These are phyloP conservation scores for Cladophialophora immunda DNA, from an alignment of 2,329 filamentous ascomycete species.

Conservation along the genomic window DNA sequence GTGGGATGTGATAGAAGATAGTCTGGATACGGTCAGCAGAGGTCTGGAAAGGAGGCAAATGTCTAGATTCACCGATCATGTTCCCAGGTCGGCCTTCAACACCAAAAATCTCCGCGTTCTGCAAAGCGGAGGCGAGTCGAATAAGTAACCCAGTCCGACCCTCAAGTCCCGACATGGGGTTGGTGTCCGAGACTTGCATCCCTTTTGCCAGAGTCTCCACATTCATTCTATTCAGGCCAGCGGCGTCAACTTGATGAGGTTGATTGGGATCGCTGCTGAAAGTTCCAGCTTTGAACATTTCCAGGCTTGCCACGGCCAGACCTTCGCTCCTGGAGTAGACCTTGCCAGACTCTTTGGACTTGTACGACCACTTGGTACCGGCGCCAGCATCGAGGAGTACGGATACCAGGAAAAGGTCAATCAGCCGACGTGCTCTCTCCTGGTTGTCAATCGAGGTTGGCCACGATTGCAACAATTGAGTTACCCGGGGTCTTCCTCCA, in stretches of 20 bases:
- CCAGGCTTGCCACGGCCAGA: slow-evolving; percentile 77
- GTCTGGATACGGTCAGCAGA: slow-evolving; percentile 61
- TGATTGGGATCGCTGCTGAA: slow-evolving; percentile 77
- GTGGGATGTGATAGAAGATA: slow-evolving; percentile 91
- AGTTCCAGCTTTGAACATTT: slow-evolving; percentile 89
- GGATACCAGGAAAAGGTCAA: slow-evolving; percentile 70
- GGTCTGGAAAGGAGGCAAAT: no score
- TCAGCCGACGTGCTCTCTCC: slow-evolving; percentile 62
- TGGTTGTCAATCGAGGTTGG: slow-evolving; percentile 69
- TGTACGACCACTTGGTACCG: slow-evolving; percentile 90
- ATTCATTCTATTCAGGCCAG: slow-evolving; percentile 77
- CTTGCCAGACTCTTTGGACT: slow-evolving; percentile 85
- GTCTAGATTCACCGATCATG: slow-evolving; percentile 77
- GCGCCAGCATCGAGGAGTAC: slow-evolving; percentile 76
- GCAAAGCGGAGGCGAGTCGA: slow-evolving; percentile 76
- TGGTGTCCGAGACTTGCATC: slow-evolving; percentile 82
- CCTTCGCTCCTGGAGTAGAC: slow-evolving; percentile 87
- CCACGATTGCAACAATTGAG: slow-evolving; percentile 58
- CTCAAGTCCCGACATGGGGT: slow-evolving; percentile 84
- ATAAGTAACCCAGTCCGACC: slow-evolving; percentile 83
- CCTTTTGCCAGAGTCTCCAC: slow-evolving; percentile 78
- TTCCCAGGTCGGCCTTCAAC: slow-evolving; percentile 85
- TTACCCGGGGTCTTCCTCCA: slow-evolving; percentile 61
- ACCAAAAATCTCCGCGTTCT: slow-evolving; percentile 81
- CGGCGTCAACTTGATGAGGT: slow-evolving; percentile 88